phyloP scores from a whole-genome alignment of 345 rosid genomes.

The Salix arbutifolia region DNA sequence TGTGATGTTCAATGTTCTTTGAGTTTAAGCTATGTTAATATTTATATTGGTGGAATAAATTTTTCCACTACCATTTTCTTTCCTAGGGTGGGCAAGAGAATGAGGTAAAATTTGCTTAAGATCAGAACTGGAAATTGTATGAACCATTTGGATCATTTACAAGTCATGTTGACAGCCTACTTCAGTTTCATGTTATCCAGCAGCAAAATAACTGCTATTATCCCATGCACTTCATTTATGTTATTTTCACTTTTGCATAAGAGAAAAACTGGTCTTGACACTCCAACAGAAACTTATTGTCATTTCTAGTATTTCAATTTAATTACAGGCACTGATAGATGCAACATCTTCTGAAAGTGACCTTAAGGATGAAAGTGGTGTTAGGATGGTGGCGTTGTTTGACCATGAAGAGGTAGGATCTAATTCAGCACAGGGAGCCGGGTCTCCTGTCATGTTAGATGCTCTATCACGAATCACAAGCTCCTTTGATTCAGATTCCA shows the following conservation, averaged over 20 bases:
- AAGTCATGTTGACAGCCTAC: neutral
- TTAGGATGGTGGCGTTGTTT: slow-evolving; percentile 92
- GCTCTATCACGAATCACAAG: slow-evolving; percentile 78
- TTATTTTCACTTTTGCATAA: neutral
- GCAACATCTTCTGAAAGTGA: slow-evolving; percentile 59
- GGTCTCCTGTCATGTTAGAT: slow-evolving; percentile 94
- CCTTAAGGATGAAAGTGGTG: slow-evolving; percentile 74
- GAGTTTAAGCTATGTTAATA: neutral
- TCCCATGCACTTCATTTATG: neutral
- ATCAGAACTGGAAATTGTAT: neutral
- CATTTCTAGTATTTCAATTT: slow-evolving; percentile 1
- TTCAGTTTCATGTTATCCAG: neutral
- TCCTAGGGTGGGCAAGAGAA: neutral
- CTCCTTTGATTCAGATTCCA: slow-evolving; percentile 63
- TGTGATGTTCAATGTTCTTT: neutral
- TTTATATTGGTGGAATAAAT: neutral
- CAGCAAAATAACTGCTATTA: neutral
- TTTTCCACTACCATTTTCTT: neutral
- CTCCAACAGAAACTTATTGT: neutral
- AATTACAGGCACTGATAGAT: slow-evolving; percentile 73
- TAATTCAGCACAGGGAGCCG: slow-evolving; percentile 93
- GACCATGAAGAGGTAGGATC: slow-evolving; percentile 99
- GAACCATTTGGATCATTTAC: neutral
- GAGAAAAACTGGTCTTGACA: neutral
- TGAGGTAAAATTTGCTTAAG: neutral